Percentiles rank a stretch among this genome's conserved stretches.
Conservation (phyloP, 208 protist species). For the Crithidia bombi region DNA sequence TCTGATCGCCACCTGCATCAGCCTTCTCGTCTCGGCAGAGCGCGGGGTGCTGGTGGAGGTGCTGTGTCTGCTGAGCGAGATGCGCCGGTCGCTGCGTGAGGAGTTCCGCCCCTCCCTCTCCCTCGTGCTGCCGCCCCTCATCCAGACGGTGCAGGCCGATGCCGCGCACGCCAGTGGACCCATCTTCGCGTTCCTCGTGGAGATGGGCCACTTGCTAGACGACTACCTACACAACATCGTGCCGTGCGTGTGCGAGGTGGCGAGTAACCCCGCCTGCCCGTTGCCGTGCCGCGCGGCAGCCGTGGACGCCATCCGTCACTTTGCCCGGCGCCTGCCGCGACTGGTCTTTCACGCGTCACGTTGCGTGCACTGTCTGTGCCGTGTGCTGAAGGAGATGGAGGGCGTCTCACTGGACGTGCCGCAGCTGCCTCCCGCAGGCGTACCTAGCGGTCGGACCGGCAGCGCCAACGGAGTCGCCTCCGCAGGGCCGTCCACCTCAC, state of each 20-base stretch:
- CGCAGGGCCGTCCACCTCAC: neutral
- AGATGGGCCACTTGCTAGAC: slow-evolving; percentile 78
- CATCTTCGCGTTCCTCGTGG: slow-evolving; percentile 80
- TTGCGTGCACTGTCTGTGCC: slow-evolving; percentile 83
- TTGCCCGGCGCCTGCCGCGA: slow-evolving; percentile 66
- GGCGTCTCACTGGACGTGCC: slow-evolving; percentile 18
- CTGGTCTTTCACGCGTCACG: slow-evolving; percentile 78
- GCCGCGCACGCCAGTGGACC: slow-evolving; percentile 52
- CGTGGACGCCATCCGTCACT: slow-evolving; percentile 68
- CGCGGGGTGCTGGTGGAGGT: slow-evolving; percentile 67
- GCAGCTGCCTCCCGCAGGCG: neutral
- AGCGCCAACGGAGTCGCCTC: neutral
- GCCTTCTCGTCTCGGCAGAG: slow-evolving; percentile 63
- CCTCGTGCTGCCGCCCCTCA: slow-evolving; percentile 69
- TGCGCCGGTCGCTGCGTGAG: slow-evolving; percentile 75
- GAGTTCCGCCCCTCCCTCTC: slow-evolving; percentile 85
- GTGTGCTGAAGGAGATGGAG: slow-evolving; percentile 73
- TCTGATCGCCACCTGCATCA: slow-evolving; percentile 55
- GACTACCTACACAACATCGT: slow-evolving; percentile 82
- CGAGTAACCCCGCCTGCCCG: slow-evolving; percentile 58
- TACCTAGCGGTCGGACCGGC: neutral
- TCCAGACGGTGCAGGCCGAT: slow-evolving; percentile 66
- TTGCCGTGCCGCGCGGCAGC: slow-evolving; percentile 60
- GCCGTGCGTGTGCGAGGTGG: slow-evolving; percentile 82
- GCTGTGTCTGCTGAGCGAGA: slow-evolving; percentile 68